Base-by-base conservation (phyloP, 106 monocot species). In the Alisma plantagoaquatica region DNA sequence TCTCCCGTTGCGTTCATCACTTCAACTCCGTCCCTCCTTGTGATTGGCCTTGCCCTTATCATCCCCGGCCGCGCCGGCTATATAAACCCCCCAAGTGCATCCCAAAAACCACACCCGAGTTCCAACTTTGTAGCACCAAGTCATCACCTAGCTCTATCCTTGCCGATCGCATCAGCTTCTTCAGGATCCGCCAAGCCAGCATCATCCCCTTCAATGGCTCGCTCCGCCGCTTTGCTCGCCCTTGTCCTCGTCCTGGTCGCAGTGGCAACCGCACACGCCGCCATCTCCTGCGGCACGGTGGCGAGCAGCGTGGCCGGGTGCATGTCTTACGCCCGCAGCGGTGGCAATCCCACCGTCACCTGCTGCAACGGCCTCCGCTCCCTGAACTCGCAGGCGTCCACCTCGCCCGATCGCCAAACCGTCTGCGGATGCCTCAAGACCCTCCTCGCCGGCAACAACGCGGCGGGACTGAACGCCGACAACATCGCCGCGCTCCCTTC, bases 371-470 rank as follows among this genome's bases (percentile, higher is more conserved):
- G 68, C 2, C 42, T 75, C 3, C 43, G 17, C 53, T 0, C 2
- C 15, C 73, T 73, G n/a, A 60, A 59, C 21, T 9, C 27, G 6
- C 42, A 31, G 21, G 74, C 74, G 1, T 31, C 4, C 17, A 75
- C 63, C n/a, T 60, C 68, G 1, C 29, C 68, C 2, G 70, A 56
- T 23, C 62, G 70, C 41, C 70, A 71, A 29, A 18, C 52, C 1
- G 66, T 51, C 0, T 68, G 74, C 50, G 43, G 11, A n/a, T 74
- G 74, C 67, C 61, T 74, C 29, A 74, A 67, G 67, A 14, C 23
- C 0, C 11, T 25, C 2, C 35, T 38, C 35, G 45, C 45, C 45
- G 41, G 46, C 17, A n/a, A n/a, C n/a, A n/a, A n/a, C n/a, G 7
- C 29, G 28, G n/a, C 16, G 23, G 67, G 74, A 0, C 16, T 74